A percentile compares a stretch with the other conserved stretches of the same genome.
Evolutionary conservation across 1,139 yeast species (phyloP).

Genomic region (Hanseniaspora gamundiae): DNA sequence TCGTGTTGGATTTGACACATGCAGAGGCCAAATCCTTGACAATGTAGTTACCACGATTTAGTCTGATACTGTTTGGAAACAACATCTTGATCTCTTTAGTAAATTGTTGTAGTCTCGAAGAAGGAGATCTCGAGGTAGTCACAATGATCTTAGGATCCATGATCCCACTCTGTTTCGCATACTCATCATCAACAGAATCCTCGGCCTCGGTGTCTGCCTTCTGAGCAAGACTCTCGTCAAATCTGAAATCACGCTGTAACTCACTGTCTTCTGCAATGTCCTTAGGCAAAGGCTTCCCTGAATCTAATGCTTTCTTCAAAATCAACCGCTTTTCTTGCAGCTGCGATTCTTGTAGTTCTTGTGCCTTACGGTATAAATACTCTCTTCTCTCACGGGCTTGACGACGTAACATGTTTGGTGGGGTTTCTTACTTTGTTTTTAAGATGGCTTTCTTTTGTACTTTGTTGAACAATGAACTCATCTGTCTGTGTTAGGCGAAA

Average conservation of each 20-base stretch:
- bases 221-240: conserved; percentile 35
- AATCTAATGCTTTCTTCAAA: conserved; percentile 75
- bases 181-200: conserved; percentile 75
- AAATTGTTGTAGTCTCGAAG: conserved; percentile 74
- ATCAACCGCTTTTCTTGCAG: conserved; percentile 78
- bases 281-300: conserved; percentile 81
- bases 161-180: conserved; percentile 74
- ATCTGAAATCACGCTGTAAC: conserved; percentile 69
- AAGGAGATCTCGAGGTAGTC: conserved; percentile 89
- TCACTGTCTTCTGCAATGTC: conserved; percentile 81
- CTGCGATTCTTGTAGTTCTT: conserved; percentile 81
- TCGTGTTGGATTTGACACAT: conserved; percentile 62
- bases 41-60: conserved; percentile 88
- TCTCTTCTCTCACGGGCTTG: conserved; percentile 95
- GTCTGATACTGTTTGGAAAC: conserved; percentile 79
- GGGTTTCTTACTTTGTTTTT: neutral
- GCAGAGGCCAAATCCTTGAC: conserved; percentile 78
- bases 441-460: neutral
- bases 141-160: conserved; percentile 87
- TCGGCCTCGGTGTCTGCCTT: conserved; percentile 40
- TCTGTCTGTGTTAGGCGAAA: no score
- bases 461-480: conserved; percentile 1
- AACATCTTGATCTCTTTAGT: conserved; percentile 82
- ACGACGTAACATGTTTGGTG: conserved; percentile 51
- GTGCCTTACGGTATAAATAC: conserved; percentile 76